Conservation (phyloP, 257 asterid genomes). For the Paraleonurus japonicus region DNA sequence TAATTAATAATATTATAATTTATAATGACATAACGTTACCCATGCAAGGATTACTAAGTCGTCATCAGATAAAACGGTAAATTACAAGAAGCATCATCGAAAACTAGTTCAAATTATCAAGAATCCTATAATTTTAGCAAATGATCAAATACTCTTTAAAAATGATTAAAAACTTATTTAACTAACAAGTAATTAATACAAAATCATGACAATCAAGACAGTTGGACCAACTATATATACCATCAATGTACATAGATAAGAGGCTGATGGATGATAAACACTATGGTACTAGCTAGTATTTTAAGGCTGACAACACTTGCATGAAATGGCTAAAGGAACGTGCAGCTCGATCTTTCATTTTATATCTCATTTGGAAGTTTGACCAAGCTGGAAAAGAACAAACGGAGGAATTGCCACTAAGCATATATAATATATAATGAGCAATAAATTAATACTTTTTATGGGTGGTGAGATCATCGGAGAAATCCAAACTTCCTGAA, state of each 20-base stretch:
- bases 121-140: too few relatives aligned
- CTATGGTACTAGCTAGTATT: conserved; percentile 26
- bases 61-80: too few relatives aligned
- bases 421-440: conserved; percentile 9
- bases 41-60: too few relatives aligned
- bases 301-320: conserved; percentile 21
- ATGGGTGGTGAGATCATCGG: conserved; percentile 34
- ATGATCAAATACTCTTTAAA: too few relatives aligned
- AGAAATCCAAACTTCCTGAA: conserved; percentile 27
- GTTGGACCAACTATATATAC: conserved; percentile 31
- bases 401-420: conserved; percentile 30
- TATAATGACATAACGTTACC: too few relatives aligned
- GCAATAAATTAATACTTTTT: conserved; percentile 13
- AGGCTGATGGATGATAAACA: conserved; percentile 18
- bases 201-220: conserved; percentile 19
- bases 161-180: too few relatives aligned
- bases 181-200: too few relatives aligned
- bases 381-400: conserved; percentile 7
- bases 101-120: too few relatives aligned
- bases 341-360: conserved; percentile 5
- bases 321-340: conserved; percentile 27
- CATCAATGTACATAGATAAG: conserved; percentile 31
- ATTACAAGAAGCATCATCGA: too few relatives aligned
- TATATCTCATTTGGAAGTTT: conserved; percentile 34
- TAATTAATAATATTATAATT: too few relatives aligned